These are phyloP conservation scores for Penicillium coffeae DNA, from an alignment of 495 filamentous ascomycete genomes.

Conservation along the genomic window DNA sequence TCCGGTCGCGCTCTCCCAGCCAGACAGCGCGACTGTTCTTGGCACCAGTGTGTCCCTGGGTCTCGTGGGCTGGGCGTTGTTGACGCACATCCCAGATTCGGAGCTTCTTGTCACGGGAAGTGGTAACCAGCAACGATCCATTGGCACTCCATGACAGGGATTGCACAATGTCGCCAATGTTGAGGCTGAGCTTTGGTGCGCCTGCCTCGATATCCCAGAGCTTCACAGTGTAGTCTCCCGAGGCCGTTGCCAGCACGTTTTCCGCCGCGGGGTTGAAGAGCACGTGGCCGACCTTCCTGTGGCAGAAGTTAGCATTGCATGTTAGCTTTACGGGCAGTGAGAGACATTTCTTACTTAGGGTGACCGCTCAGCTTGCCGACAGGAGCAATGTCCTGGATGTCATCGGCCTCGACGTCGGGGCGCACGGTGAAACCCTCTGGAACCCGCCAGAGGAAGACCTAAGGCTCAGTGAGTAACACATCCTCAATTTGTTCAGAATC, in stretches of 20 bases:
- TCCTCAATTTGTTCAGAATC: neutral
- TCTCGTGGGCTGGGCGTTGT: constrained; percentile 81
- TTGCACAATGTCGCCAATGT: constrained; percentile 87
- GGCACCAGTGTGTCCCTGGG: constrained; percentile 80
- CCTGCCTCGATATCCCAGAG: constrained; percentile 92
- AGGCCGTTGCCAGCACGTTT: constrained; percentile 91
- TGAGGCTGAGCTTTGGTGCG: constrained; percentile 64
- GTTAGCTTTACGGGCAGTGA: neutral
- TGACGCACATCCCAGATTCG: constrained; percentile 96
- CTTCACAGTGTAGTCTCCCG: constrained; percentile 92
- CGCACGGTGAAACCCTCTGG: constrained; percentile 81
- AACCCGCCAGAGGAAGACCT: constrained; percentile 92
- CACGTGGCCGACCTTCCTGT: constrained; percentile 92
- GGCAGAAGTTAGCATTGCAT: constrained; percentile 9
- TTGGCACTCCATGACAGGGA: constrained; percentile 94
- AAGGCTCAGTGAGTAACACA: constrained; percentile 14
- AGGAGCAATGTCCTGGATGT: constrained; percentile 72
- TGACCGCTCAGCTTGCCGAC: constrained; percentile 72
- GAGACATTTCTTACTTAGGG: constrained; percentile 37
- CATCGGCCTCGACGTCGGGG: constrained; percentile 72
- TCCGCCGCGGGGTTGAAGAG: constrained; percentile 96
- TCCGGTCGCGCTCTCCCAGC: constrained; percentile 92
- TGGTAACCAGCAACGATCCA: constrained; percentile 84
- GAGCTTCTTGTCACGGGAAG: constrained; percentile 96
- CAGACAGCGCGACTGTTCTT: constrained; percentile 96